phyloP scores from a whole-genome alignment of 306 rosid species.

The Trichosanthes truncata region DNA sequence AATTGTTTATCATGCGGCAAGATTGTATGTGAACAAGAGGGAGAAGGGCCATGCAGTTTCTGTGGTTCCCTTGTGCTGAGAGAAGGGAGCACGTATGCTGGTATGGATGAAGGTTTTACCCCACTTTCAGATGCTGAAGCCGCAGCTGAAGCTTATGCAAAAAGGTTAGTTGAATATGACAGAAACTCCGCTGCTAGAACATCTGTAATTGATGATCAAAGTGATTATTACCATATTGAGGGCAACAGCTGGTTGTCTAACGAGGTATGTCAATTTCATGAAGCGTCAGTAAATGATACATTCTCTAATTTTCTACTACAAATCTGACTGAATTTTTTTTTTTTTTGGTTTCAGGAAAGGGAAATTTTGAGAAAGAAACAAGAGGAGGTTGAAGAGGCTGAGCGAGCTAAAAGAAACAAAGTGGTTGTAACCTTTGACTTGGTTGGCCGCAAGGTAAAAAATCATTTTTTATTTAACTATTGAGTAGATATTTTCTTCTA shows the following conservation, averaged over 20 bases:
- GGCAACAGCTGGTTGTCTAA: constrained; percentile 89
- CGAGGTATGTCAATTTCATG: constrained; percentile 39
- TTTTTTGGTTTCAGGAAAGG: constrained; percentile 54
- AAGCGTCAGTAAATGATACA: neutral
- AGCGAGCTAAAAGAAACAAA: constrained; percentile 62
- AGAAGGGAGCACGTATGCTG: constrained; percentile 87
- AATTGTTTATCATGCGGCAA: constrained; percentile 93
- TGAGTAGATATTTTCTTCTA: neutral
- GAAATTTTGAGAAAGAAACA: constrained; percentile 72
- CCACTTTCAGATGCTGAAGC: constrained; percentile 60
- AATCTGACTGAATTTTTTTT: neutral
- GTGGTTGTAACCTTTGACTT: constrained; percentile 89
- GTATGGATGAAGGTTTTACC: constrained; percentile 64
- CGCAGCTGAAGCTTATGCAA: constrained; percentile 87
- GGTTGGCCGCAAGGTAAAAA: constrained; percentile 83
- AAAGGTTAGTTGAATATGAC: constrained; percentile 87
- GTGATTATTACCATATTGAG: constrained; percentile 92
- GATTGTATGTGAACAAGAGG: constrained; percentile 97
- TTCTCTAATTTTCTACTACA: neutral
- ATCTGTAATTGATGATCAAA: constrained; percentile 90
- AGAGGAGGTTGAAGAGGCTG: constrained; percentile 88
- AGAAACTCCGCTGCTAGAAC: constrained; percentile 91
- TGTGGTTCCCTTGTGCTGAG: constrained; percentile 83
- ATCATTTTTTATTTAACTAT: constrained; percentile 11
- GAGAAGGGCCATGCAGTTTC: constrained; percentile 91